Evolutionary conservation across 768 basidiomycete species (phyloP).

Genomic region (Bullera alba): DNA sequence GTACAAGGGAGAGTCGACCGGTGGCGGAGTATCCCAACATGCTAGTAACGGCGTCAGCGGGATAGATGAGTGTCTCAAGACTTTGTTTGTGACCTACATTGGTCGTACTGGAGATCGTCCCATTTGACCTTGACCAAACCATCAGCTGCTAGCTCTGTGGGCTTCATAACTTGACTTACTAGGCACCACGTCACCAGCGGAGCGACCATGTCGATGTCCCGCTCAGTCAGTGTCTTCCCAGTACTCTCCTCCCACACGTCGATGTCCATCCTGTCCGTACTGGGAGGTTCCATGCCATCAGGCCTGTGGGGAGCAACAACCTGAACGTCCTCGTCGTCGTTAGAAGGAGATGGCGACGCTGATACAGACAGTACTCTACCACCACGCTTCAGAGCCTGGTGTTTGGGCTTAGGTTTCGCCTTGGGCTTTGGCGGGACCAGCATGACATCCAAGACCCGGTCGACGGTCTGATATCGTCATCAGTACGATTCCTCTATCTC

Average conservation of each 20-base stretch:
- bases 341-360: not conserved
- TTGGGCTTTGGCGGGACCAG: slow-evolving; percentile 54
- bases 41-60: slow-evolving; percentile 50
- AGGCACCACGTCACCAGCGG: slow-evolving; percentile 61
- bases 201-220: slow-evolving; percentile 52
- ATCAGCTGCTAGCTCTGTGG: not conserved
- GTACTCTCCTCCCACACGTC: slow-evolving; percentile 57
- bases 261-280: slow-evolving; percentile 55
- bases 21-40: slow-evolving; percentile 88
- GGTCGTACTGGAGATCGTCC: slow-evolving; percentile 86
- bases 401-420: slow-evolving; percentile 36
- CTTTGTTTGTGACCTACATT: slow-evolving; percentile 54
- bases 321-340: slow-evolving; percentile 14
- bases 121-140: slow-evolving; percentile 80
- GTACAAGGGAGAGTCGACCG: slow-evolving; percentile 55
- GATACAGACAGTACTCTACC: slow-evolving; percentile 15
- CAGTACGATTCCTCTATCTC: not conserved
- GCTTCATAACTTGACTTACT: slow-evolving; percentile 12
- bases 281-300: slow-evolving; percentile 61
- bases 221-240: slow-evolving; percentile 48
- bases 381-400: slow-evolving; percentile 1
- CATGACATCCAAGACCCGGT: slow-evolving; percentile 76
- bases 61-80: not conserved
- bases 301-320: slow-evolving; percentile 12
- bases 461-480: slow-evolving; percentile 55